Base-by-base conservation (phyloP, 441 rosid species). In the Pelargonium australe region DNA sequence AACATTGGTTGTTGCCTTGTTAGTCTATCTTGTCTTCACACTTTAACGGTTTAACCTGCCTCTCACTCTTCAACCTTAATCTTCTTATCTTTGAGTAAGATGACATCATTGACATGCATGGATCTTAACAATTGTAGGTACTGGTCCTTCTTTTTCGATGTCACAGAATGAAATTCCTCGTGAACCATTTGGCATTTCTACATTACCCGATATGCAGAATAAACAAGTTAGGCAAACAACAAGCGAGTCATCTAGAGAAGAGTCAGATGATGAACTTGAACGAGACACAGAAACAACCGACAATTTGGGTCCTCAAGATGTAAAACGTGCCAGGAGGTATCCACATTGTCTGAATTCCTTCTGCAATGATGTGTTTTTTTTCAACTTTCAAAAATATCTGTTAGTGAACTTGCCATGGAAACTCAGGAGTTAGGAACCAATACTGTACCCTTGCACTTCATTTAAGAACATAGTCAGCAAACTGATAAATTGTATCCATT, bases 271-370 rank as follows among this genome's bases (percentile, higher is more conserved):
- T 19, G 63, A 57, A 25, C 63, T 19, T 19, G 63, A 57, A 7
- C 19, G 63, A 19, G 63, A 57, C 63, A 57, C 63, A 23, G 63
- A 57, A 17, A 57, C 63, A 57, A 57, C 25, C 4, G 63, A 57
- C 12, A 57, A 57, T 57, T 17, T 57, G 63, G 63, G 63, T 57
- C 63, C 63, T 17, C 63, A 57, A 57, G 63, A 57, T 57, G 63
- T 9, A 19, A 57, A 19, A 57, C 63, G 63, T 3, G 63, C 63
- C 20, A 17, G 63, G 20, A 57, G 63, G 63, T 57, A 17, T 57
- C 25, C 11, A 19, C 31, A 17, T 19, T 57, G 25, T 57, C 8
- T 57, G 28, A 57, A 11, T 57, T 57, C 4, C 63, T 57, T 57
- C 63, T 57, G 17, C 17, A 57, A 57, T 17, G 41, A 37, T 37